These are phyloP conservation scores for Globisporangium lucens DNA, from an alignment of 352 stramenopile species.

Conservation along the genomic window DNA sequence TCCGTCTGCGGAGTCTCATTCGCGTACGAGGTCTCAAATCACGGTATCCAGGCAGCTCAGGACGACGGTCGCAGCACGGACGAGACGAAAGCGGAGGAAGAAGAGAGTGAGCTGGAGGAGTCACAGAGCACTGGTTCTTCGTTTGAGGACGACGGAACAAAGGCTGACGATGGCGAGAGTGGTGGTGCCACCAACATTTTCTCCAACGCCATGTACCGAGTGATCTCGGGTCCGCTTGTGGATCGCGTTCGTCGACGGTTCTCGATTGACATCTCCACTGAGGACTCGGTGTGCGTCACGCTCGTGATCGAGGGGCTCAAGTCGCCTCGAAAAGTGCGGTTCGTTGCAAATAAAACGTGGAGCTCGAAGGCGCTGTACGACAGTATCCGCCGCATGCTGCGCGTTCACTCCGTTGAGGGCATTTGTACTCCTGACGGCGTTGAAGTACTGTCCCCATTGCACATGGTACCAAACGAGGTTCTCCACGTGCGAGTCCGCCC, in stretches of 20 bases:
- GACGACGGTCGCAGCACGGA: conserved; percentile 50
- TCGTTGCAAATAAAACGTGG: conserved; percentile 75
- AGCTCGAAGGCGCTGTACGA: conserved; percentile 50
- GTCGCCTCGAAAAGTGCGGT: conserved; percentile 50
- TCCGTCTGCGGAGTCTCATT: conserved; percentile 83
- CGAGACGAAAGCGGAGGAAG: conserved; percentile 30
- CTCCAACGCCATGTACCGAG: conserved; percentile 79
- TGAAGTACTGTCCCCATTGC: conserved; percentile 66
- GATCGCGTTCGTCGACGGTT: conserved; percentile 72
- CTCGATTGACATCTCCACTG: conserved; percentile 75
- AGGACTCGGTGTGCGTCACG: conserved; percentile 70
- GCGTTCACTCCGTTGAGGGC: conserved; percentile 58
- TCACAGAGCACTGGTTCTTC: conserved; percentile 41
- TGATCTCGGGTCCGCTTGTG: conserved; percentile 73
- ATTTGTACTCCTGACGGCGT: conserved; percentile 50
- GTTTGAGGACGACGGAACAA: conserved; percentile 29
- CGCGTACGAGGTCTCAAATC: conserved; percentile 84
- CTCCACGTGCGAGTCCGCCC: conserved; percentile 64
- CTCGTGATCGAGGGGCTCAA: conserved; percentile 70
- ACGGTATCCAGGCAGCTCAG: conserved; percentile 83
- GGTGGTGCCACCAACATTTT: conserved; percentile 58
- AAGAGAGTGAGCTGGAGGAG: conserved; percentile 53
- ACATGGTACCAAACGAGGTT: conserved; percentile 72
- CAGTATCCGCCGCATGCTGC: conserved; percentile 68
- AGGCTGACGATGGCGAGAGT: conserved; percentile 22